Percentiles rank a stretch among this genome's conserved stretches.
These are phyloP conservation scores for Trichoderma atrobrunneum DNA, from an alignment of 2,329 filamentous ascomycete genomes.

Conservation along the genomic window DNA sequence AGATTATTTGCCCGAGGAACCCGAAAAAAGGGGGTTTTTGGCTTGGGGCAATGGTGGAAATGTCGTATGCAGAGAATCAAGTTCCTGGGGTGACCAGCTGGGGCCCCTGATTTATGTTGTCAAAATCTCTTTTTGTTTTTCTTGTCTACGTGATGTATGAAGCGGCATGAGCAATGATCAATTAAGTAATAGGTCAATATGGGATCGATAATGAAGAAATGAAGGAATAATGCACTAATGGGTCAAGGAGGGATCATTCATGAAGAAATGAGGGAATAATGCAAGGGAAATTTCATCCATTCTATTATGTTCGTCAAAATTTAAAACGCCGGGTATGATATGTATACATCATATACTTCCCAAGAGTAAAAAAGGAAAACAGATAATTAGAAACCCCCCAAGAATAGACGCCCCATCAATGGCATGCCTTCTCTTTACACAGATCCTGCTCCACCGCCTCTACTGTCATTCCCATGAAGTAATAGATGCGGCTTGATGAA, in stretches of 20 bases:
- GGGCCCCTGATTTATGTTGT: background rate
- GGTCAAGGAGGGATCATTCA: background rate
- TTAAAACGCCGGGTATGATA: slow-evolving; percentile 18
- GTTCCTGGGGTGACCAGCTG: background rate
- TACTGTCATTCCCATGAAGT: slow-evolving; percentile 61
- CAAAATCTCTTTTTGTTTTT: background rate
- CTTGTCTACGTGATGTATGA: background rate
- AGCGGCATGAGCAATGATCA: background rate
- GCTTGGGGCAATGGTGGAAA: background rate
- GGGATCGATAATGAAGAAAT: background rate
- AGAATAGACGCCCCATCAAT: background rate
- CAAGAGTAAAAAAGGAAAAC: background rate
- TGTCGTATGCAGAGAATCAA: background rate
- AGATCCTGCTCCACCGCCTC: slow-evolving; percentile 29
- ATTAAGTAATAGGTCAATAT: background rate
- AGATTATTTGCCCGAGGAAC: background rate
- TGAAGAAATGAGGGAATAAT: background rate
- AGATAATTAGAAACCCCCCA: background rate
- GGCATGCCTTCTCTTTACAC: slow-evolving; percentile 20
- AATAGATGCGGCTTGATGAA: slow-evolving; percentile 91
- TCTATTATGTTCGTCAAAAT: slow-evolving; percentile 6
- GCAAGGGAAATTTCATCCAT: background rate
- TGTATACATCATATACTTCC: slow-evolving; percentile 15
- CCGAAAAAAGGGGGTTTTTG: background rate
- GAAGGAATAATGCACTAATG: background rate